Percentiles rank a stretch among this genome's conserved stretches.
These are phyloP conservation scores for Grosmannia clavigera DNA, from an alignment of 2,329 filamentous ascomycete species.

Conservation along the genomic window DNA sequence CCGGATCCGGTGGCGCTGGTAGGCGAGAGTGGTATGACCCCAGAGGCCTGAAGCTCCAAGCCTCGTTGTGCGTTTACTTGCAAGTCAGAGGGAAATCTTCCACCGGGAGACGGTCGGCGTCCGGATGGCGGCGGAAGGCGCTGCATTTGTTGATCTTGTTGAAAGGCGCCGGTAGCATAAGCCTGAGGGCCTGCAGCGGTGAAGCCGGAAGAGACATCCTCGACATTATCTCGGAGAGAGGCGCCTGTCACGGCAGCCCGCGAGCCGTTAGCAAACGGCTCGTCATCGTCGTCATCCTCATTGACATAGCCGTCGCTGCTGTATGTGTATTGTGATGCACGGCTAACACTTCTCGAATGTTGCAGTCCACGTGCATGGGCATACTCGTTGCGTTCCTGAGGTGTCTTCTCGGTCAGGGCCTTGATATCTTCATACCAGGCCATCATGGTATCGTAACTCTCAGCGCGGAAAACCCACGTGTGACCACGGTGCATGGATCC, in stretches of 20 bases:
- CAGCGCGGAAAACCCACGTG: constrained; percentile 60
- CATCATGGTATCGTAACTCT: constrained; percentile 85
- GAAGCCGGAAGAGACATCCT: background rate
- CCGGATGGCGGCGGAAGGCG: constrained; percentile 36
- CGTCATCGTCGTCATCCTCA: constrained; percentile 49
- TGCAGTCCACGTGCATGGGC: constrained; percentile 56
- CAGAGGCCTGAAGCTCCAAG: constrained; percentile 62
- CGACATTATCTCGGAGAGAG: background rate
- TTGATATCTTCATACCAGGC: constrained; percentile 94
- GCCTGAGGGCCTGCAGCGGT: background rate
- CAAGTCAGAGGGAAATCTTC: constrained; percentile 91
- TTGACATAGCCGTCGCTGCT: constrained; percentile 70
- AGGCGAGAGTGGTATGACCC: constrained; percentile 48
- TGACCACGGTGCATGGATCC: constrained; percentile 79
- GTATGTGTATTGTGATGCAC: constrained; percentile 45
- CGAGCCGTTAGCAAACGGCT: constrained; percentile 31
- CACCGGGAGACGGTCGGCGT: constrained; percentile 76
- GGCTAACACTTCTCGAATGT: constrained; percentile 68
- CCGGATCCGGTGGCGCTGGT: constrained; percentile 66
- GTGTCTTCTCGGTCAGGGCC: constrained; percentile 73
- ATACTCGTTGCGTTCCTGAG: constrained; percentile 79
- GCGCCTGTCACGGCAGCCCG: background rate
- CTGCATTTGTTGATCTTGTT: background rate
- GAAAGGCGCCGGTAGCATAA: background rate
- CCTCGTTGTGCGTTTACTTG: constrained; percentile 66